phyloP scores from a whole-genome alignment of 1,284 basidiomycete species.

The Pseudozyma tsukubaensis region DNA sequence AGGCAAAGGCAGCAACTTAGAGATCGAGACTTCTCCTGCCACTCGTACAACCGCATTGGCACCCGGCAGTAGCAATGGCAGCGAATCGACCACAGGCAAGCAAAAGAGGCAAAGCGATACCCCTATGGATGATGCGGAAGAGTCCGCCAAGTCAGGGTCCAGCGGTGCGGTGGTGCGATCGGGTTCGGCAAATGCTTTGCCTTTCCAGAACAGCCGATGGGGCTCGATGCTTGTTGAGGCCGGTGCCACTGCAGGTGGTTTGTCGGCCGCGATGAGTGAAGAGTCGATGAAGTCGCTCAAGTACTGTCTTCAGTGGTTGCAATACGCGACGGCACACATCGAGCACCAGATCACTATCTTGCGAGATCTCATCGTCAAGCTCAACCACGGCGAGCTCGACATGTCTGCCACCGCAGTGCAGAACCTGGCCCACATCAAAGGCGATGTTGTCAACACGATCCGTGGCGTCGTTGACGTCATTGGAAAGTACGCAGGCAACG shows the following conservation, averaged over 20 bases:
- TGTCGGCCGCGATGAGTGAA: conserved; percentile 86
- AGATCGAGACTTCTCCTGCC: conserved; percentile 21
- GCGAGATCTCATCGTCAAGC: conserved; percentile 70
- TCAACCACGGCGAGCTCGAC: conserved; percentile 62
- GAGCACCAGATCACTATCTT: conserved; percentile 86
- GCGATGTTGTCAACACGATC: conserved; percentile 85
- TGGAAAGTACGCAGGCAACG: conserved; percentile 83
- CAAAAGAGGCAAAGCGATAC: conserved; percentile 13
- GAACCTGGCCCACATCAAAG: conserved; percentile 77
- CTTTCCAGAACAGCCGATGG: conserved; percentile 75
- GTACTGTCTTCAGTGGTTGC: conserved; percentile 88
- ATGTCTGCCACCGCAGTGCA: conserved; percentile 52
- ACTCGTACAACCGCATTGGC: conserved; percentile 14
- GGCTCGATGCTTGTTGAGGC: conserved; percentile 85
- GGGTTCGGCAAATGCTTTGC: conserved; percentile 57
- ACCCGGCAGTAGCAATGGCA: conserved; percentile 14
- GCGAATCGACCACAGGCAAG: conserved; percentile 1
- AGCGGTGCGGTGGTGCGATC: conserved; percentile 48
- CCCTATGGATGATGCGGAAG: conserved; percentile 25
- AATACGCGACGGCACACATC: conserved; percentile 86
- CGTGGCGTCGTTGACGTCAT: conserved; percentile 89
- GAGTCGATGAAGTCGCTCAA: conserved; percentile 87
- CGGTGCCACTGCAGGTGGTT: conserved; percentile 75
- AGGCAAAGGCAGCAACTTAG: conserved; percentile 32
- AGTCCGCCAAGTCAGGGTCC: conserved; percentile 18